These are phyloP conservation scores for Apiospora saccharicola DNA, from an alignment of 2,329 filamentous ascomycete species.

Conservation along the genomic window DNA sequence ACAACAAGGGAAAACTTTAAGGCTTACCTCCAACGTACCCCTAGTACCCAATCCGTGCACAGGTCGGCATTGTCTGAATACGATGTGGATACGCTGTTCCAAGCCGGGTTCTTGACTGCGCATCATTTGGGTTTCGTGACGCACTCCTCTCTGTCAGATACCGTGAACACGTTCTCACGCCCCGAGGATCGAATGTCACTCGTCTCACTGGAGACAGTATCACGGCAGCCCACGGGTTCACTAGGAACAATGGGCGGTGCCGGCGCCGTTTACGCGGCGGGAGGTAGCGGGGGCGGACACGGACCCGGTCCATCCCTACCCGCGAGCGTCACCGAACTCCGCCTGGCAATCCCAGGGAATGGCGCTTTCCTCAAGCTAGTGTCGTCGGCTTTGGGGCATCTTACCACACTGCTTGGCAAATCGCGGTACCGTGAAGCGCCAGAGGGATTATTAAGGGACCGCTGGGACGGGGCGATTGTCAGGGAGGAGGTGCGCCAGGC, in stretches of 20 bases:
- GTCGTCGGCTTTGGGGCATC: conserved; percentile 65
- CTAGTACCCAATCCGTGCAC: conserved; percentile 52
- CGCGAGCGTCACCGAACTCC: conserved; percentile 49
- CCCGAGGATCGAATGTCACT: conserved; percentile 63
- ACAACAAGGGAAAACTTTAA: conserved; percentile 60
- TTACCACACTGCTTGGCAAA: conserved; percentile 65
- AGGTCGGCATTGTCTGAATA: conserved; percentile 36
- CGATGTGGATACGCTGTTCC: conserved; percentile 60
- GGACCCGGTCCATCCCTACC: conserved; percentile 49
- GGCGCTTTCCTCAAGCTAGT: conserved; percentile 73
- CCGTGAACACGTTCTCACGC: conserved; percentile 51
- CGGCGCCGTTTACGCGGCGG: conserved; percentile 69
- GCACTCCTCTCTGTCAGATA: conserved; percentile 42
- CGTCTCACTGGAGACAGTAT: conserved; percentile 68
- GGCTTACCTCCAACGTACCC: conserved; percentile 57
- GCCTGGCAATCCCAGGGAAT: conserved; percentile 71
- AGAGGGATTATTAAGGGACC: conserved; percentile 67
- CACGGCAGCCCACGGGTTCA: conserved; percentile 72
- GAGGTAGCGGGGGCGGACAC: conserved; percentile 57
- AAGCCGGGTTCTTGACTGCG: conserved; percentile 71
- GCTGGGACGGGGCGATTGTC: conserved; percentile 73
- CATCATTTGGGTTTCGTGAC: conserved; percentile 45
- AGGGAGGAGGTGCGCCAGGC: conserved; percentile 53
- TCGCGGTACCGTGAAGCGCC: conserved; percentile 70
- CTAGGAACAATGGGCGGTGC: conserved; percentile 73